Evolutionary conservation across 768 basidiomycete species (phyloP).

Genomic region (Dendrothele bispora): DNA sequence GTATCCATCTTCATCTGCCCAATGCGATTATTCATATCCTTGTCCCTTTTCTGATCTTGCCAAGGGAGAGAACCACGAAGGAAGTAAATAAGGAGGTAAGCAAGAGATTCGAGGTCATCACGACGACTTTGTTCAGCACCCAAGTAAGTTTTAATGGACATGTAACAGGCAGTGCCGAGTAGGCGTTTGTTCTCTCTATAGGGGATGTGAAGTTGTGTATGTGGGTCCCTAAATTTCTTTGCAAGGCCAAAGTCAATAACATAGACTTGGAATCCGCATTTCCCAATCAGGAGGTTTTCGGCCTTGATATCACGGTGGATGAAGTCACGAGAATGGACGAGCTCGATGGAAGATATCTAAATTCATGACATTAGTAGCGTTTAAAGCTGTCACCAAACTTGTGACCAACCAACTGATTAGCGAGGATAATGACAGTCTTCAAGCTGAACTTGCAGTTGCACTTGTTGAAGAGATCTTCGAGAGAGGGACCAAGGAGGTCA

Average conservation of each 20-base stretch:
- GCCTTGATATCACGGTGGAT: conserved; percentile 98
- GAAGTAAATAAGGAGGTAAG: conserved; percentile 99
- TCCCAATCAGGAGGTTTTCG: conserved; percentile 98
- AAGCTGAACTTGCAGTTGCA: conserved; percentile 97
- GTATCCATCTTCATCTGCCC: too few relatives aligned
- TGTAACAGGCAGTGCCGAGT: conserved; percentile 95
- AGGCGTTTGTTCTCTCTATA: conserved; percentile 99
- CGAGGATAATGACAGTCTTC: conserved; percentile 98
- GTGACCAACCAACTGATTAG: too few relatives aligned
- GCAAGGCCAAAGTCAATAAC: conserved; percentile 97
- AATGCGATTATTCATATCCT: conserved; percentile 99
- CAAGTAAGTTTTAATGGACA: too few relatives aligned
- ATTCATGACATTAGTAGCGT: conserved; percentile 17
- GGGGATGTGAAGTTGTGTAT: conserved; percentile 98
- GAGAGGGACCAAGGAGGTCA: conserved; percentile 90
- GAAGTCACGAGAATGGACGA: conserved; percentile 99
- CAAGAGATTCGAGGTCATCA: too few relatives aligned
- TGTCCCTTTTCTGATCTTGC: conserved; percentile 98
- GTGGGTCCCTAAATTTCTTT: conserved; percentile 99
- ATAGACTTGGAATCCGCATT: conserved; percentile 99
- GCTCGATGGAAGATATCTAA: conserved; percentile 97
- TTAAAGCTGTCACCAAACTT: conserved; percentile 28
- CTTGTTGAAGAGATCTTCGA: conserved; percentile 90
- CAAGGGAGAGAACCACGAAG: too few relatives aligned
- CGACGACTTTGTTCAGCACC: too few relatives aligned